These are phyloP conservation scores for Fusarium sp. DNA, from an alignment of 2,329 filamentous ascomycete species.

Conservation along the genomic window DNA sequence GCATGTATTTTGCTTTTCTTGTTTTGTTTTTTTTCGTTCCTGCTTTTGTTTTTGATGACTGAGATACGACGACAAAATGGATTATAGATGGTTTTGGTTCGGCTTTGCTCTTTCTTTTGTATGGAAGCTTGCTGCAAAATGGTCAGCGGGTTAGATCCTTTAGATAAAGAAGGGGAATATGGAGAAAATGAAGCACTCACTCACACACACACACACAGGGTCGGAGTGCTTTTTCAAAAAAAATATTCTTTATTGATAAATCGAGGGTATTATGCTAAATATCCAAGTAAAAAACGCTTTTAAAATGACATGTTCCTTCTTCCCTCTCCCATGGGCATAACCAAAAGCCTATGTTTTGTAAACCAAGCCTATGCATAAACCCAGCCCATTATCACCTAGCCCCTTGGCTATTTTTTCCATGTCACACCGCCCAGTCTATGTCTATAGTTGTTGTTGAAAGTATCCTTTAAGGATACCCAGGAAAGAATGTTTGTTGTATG, in stretches of 20 bases:
- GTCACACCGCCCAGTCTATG: conserved; percentile 1
- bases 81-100: background rate
- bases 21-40: background rate
- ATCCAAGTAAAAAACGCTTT: conserved; percentile 24
- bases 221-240: conserved; percentile 2
- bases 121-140: conserved; percentile 15
- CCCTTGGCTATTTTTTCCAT: background rate
- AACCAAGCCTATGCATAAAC: conserved; percentile 2
- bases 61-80: conserved; percentile 13
- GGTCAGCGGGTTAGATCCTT: conserved; percentile 15
- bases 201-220: conserved; percentile 1
- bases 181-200: conserved; percentile 12
- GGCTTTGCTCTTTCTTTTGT: conserved; percentile 5
- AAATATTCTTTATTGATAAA: conserved; percentile 18
- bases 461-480: conserved; percentile 1
- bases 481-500: background rate
- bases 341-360: conserved; percentile 13
- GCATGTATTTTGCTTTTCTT: background rate
- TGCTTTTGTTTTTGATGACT: background rate
- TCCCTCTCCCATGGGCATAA: background rate
- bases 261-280: conserved; percentile 40
- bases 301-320: background rate
- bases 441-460: background rate
- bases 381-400: conserved; percentile 12
- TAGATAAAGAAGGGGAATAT: conserved; percentile 6